Conservation (phyloP, 306 rosid species). For the Lablab purpureus region DNA sequence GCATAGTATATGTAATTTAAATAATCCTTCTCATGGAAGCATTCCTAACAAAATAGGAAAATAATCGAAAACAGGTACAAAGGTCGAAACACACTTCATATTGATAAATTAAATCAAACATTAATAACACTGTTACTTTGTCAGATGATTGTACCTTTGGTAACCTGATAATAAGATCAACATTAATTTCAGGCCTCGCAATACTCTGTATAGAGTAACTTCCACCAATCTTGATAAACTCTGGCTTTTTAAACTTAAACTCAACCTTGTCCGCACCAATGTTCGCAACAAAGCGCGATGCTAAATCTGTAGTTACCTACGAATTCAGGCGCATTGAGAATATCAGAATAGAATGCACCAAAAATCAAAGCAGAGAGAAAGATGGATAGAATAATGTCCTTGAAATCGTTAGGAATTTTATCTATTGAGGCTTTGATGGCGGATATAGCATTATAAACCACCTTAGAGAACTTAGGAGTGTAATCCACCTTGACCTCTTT, state of each 20-base stretch:
- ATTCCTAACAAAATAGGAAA: slow-evolving; percentile 64
- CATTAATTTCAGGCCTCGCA: slow-evolving; percentile 68
- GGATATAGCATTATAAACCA: slow-evolving; percentile 62
- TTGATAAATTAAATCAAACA: neutral
- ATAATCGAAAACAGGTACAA: neutral
- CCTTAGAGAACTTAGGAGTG: slow-evolving; percentile 53
- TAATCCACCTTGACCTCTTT: slow-evolving; percentile 64
- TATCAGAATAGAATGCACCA: neutral
- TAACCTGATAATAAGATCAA: slow-evolving; percentile 76
- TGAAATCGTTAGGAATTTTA: slow-evolving; percentile 61
- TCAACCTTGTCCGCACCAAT: too few relatives aligned
- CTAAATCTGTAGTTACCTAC: slow-evolving; percentile 70
- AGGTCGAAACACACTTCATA: neutral
- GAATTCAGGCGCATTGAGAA: slow-evolving; percentile 26
- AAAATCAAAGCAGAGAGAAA: neutral
- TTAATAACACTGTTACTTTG: neutral
- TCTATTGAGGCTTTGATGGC: slow-evolving; percentile 63
- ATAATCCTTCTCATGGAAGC: slow-evolving; percentile 93
- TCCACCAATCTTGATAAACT: slow-evolving; percentile 64
- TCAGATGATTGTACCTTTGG: slow-evolving; percentile 68
- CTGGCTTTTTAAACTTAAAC: slow-evolving; percentile 81
- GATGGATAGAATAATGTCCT: slow-evolving; percentile 44
- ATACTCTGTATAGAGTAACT: slow-evolving; percentile 70
- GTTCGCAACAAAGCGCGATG: slow-evolving; percentile 72
- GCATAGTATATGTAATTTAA: slow-evolving; percentile 87